Base-by-base conservation (phyloP, 768 basidiomycete genomes). In the Vishniacozyma victoriae region DNA sequence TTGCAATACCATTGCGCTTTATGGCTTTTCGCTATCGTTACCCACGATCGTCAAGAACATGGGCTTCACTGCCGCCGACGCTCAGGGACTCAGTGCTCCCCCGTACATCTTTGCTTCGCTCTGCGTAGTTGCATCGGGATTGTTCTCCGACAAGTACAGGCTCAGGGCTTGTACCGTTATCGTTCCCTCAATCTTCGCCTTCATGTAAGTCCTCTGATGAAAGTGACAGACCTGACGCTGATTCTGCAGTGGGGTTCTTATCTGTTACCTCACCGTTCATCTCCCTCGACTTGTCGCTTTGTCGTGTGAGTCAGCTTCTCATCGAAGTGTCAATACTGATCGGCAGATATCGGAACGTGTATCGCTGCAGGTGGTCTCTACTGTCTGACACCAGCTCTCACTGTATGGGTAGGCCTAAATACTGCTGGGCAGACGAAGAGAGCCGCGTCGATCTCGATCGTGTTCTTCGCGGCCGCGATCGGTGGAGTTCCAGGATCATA, bases 41-140 rank as follows among this genome's bases (percentile, higher is more conserved):
- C 64, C 64, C 5, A 67, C 62, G 9, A 57, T 60, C 48, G 45
- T 64, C 24, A 44, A 41, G 20, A 60, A 59, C 31, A 48, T 67
- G 42, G 62, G 62, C n/a, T 64, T 64, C 50, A 54, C 59, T 11
- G 51, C 56, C 27, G 62, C 56, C 19, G 54, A 52, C 35, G 59
- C 62, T 4, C 64, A 67, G 44, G 44, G 44, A 6, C 48, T 67
- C 16, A 42, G 41, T 19, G 57, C 56, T 29, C 64, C 64, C 3
- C 56, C 57, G 12, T 67, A 67, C 47, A 36, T 64, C 41, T 64
- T 64, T 41, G 64, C 64, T 3, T 38, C 44, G 9, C 50, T 62
- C 53, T 58, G 56, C 41, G 50, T 58, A 6, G 57, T 60, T 23
- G 55, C 41, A 16, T 56, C 43, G 13, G 57, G 57, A 18, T 39